These are phyloP conservation scores for Tricholoma terreum DNA, from an alignment of 768 basidiomycete species.

Conservation along the genomic window DNA sequence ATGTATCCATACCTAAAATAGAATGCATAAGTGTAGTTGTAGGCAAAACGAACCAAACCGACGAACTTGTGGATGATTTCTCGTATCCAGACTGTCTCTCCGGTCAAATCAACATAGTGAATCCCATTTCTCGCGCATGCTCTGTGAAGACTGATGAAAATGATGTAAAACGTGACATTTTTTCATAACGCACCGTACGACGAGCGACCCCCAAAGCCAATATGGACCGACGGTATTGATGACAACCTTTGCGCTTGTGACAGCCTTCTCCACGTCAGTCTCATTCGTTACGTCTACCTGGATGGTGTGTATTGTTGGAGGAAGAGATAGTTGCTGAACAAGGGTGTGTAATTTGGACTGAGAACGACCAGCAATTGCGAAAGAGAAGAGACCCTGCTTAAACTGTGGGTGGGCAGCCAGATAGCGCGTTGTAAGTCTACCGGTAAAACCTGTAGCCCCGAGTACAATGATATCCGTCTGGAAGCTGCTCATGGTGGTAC, in stretches of 20 bases:
- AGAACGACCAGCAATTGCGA: conserved; percentile 71
- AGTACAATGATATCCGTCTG: conserved; percentile 58
- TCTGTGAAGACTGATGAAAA: conserved; percentile 26
- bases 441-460: conserved; percentile 78
- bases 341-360: conserved; percentile 54
- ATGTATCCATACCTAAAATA: conserved; percentile 60
- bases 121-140: conserved; percentile 71
- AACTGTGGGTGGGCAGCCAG: conserved; percentile 59
- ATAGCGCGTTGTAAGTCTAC: conserved; percentile 64
- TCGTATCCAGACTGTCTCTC: conserved; percentile 66
- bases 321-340: conserved; percentile 43
- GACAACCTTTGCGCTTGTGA: conserved; percentile 60
- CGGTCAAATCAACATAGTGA: conserved; percentile 86
- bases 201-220: conserved; percentile 66
- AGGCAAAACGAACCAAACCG: background rate
- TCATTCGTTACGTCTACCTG: conserved; percentile 58
- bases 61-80: conserved; percentile 59
- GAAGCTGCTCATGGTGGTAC: conserved; percentile 22
- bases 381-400: conserved; percentile 49
- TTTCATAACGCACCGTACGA: conserved; percentile 51
- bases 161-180: background rate
- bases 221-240: conserved; percentile 80
- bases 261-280: conserved; percentile 52
- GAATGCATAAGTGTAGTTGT: conserved; percentile 12
- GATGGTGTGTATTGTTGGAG: conserved; percentile 41